Base-by-base conservation (phyloP, 148 eudicot species). In the Fagopyrum tataricum region DNA sequence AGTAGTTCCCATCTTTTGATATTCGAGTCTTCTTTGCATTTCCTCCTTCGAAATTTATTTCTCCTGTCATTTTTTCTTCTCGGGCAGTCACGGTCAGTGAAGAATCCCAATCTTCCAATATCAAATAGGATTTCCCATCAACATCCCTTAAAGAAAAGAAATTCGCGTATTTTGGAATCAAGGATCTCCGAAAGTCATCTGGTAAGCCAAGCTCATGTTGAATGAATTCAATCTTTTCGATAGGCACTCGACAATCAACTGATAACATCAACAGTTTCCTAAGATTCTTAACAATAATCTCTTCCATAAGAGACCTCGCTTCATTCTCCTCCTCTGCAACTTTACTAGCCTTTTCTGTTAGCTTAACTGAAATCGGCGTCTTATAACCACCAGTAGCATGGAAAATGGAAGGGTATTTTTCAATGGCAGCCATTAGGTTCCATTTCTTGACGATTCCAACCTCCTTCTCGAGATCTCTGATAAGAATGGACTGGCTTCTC, bases 381-480 rank as follows among this genome's bases (percentile, higher is more conserved):
- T 82, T 71, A 21, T 77, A 61, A 53, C 97, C 97, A 64, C 97
- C 96, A 75, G 64, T 67, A 5, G 87, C 98, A 75, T 59, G 84
- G 70, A 94, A 94, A 42, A 94, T 87, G 48, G 89, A 53, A 55
- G 97, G 96, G 75, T 93, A 91, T 56, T 88, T 94, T 69, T 93
- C 95, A 74, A 94, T 90, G 40, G 84, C 81, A 78, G 91, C 88
- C 89, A 94, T 94, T 74, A 78, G 85, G 70, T 89, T 89, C 98
- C 98, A 94, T 79, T 94, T 94, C 46, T 89, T 89, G 43, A 94
- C 88, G 72, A 91, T 87, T 31, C 98, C 98, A 67, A 93, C 98
- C 81, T 89, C 91, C 81, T 94, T 93, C 76, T 94, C 98, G 70
- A 94, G 97, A 80, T 94, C 96, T 74, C 96, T 84, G 17, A 89